Evolutionary conservation across 345 rosid species (phyloP), one percentile per base, ranked within the genome.

Genomic region (Bretschneidera sinensis): DNA sequence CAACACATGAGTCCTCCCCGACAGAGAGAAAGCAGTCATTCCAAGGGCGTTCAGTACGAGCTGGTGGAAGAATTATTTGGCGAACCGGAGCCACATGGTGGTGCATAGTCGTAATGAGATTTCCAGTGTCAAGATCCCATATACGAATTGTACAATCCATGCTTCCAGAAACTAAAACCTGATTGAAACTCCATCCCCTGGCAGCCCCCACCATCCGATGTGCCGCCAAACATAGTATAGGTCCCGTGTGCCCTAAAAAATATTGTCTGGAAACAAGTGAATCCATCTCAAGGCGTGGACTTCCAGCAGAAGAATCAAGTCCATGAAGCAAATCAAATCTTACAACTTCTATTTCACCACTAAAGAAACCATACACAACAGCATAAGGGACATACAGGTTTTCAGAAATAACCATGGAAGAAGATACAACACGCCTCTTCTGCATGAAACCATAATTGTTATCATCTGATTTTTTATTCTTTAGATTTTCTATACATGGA

Each of bases 401-500:
- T 82, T 83, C 92, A 72, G 95, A 85, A 61, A 91, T 80, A 72
- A 91, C 88, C 96, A 91, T 88, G 71, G 98, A 84, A 48, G 98
- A 88, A 71, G 98, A 81, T 64, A 88, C 95, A 25, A 71, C 73
- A 54, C 61, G 79, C 21, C 66, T 81, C 55, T 51, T 65, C 21
- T 72, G 59, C 64, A 66, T 67, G 61, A 50, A 50, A 66, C 50
- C 67, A 68, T 43, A 64, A 49, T 51, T 71, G 68, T 66, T 54
- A 58, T 58, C 49, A 62, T 61, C 74, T 10, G 43, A 48, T 53
- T 65, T 45, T 43, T 57, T 57, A 54, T 56, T 55, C 59, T 73
- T 21, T 22, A 49, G 61, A 61, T 66, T 67, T 69, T 72, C 57
- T 54, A 62, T 34, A 11, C 24, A 54, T 51, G 73, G 58, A 55